Base-by-base conservation (phyloP, 2,329 filamentous ascomycete genomes). In the Cordyceps sp. region DNA sequence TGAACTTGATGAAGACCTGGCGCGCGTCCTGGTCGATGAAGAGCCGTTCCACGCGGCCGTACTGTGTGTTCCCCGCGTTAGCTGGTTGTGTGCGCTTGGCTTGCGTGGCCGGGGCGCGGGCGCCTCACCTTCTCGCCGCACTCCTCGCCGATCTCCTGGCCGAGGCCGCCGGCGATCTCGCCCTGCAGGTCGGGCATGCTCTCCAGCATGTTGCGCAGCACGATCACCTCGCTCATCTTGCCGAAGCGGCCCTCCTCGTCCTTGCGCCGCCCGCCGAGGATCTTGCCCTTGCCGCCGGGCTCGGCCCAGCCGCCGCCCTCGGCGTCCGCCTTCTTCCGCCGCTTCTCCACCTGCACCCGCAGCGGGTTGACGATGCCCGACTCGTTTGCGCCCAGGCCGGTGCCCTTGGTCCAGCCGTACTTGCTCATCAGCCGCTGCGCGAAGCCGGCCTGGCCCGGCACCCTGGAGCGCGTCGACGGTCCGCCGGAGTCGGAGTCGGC, bases 111-210 rank as follows among this genome's bases (percentile, higher is more conserved):
- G n/a, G n/a, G n/a, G n/a, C n/a, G n/a, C n/a, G n/a, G n/a, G n/a
- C n/a, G 7, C 3, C 39, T 35, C 37, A 77, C 71, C 65, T 86
- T 85, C 41, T 83, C 73, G 31, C 76, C 77, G 53, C 92, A 94
- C 49, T 93, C 83, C 47, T 94, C 83, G 6, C 90, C 90, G 53
- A 98, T 94, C 52, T 94, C 86, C 57, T 96, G 88, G 43, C 88
- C 77, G 31, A 98, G 59, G 0, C 73, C 73, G 12, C 68, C 66
- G 36, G 76, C 70, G 30, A 93, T 72, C 52, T 94, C 88, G n/a
- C 63, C 65, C 35, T 78, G 69, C 28, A 93, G 58, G 48, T 93
- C 62, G 2, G 59, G 68, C 63, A 96, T 75, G 6, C 78, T 81
- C 38, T 90, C 75, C 2, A 96, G 67, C 81, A 96, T 94, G 31